Evolutionary conservation across 78 protist species (phyloP).

Genomic region (Dictyostelium brefeldianum): DNA sequence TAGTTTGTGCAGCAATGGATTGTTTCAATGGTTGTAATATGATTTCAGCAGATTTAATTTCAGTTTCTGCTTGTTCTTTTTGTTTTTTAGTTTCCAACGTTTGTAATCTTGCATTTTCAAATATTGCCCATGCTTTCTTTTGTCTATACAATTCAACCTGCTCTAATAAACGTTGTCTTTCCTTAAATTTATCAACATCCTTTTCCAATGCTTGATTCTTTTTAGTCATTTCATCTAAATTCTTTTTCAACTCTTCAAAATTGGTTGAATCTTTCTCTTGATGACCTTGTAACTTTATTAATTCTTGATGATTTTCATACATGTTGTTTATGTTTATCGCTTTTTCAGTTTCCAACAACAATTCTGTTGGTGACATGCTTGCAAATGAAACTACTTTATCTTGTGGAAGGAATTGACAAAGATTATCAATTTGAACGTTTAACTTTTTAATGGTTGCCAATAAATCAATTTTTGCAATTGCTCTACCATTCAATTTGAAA

Average conservation of each 20-base stretch:
- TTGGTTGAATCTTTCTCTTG: neutral
- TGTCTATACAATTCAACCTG: slow-evolving; percentile 26
- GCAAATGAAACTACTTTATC: slow-evolving; percentile 92
- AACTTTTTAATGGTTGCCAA: neutral
- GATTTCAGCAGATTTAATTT: neutral
- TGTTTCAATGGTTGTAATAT: neutral
- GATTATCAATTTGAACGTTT: slow-evolving; percentile 90
- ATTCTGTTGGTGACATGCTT: slow-evolving; percentile 73
- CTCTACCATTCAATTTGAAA: slow-evolving; percentile 72
- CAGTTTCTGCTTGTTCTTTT: neutral
- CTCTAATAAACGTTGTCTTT: slow-evolving; percentile 57
- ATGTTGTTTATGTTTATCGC: slow-evolving; percentile 48
- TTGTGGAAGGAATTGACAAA: slow-evolving; percentile 95
- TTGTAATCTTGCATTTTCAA: neutral
- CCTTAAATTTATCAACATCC: slow-evolving; percentile 83
- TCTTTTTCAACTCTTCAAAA: slow-evolving; percentile 6
- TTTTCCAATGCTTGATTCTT: slow-evolving; percentile 82
- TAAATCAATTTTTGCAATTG: slow-evolving; percentile 25
- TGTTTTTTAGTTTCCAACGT: neutral
- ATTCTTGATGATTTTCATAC: slow-evolving; percentile 63
- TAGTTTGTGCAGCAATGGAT: neutral
- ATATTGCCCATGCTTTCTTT: slow-evolving; percentile 69
- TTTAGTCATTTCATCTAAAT: slow-evolving; percentile 61
- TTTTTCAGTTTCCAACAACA: slow-evolving; percentile 79
- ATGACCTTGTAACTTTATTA: slow-evolving; percentile 55